Conservation (phyloP, 2,329 filamentous ascomycete species). For the Macrophomina pseudophaseolina region DNA sequence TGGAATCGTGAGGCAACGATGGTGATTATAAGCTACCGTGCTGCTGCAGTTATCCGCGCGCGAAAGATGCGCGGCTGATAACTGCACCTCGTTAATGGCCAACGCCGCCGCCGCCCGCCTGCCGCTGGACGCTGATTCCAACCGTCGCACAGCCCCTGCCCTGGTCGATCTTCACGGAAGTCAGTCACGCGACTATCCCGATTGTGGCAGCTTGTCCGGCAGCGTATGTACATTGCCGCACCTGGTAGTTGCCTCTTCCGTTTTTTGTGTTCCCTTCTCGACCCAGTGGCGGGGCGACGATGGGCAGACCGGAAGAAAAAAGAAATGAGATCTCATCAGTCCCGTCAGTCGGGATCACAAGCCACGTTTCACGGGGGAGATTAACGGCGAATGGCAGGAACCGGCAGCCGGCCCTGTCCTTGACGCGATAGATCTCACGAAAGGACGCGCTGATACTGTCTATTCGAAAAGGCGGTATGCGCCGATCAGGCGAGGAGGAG, state of each 20-base stretch:
- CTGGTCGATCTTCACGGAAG: slow-evolving; percentile 17
- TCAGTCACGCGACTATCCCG: slow-evolving; percentile 12
- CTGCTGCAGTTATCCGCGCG: not conserved
- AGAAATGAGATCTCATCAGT: not conserved
- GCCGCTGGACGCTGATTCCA: not conserved
- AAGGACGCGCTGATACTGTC: not conserved
- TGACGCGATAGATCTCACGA: slow-evolving; percentile 4
- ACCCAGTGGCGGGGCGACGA: not conserved
- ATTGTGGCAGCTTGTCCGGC: not conserved
- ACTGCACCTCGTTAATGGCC: not conserved
- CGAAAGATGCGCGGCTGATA: slow-evolving; percentile 1
- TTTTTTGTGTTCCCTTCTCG: not conserved
- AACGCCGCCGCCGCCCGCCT: not conserved
- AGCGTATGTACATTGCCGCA: not conserved
- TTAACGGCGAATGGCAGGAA: not conserved
- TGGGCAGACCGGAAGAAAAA: not conserved
- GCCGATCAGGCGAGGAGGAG: not conserved
- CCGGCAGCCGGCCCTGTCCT: not conserved
- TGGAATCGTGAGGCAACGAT: slow-evolving; percentile 7
- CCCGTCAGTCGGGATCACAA: not conserved
- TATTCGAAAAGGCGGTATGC: slow-evolving; percentile 4
- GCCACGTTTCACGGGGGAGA: slow-evolving; percentile 10
- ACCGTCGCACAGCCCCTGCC: not conserved
- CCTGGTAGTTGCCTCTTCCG: not conserved
- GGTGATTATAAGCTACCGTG: not conserved